phyloP scores from a whole-genome alignment of 805 yeast species.

The Saccharomycopsis fermentans region DNA sequence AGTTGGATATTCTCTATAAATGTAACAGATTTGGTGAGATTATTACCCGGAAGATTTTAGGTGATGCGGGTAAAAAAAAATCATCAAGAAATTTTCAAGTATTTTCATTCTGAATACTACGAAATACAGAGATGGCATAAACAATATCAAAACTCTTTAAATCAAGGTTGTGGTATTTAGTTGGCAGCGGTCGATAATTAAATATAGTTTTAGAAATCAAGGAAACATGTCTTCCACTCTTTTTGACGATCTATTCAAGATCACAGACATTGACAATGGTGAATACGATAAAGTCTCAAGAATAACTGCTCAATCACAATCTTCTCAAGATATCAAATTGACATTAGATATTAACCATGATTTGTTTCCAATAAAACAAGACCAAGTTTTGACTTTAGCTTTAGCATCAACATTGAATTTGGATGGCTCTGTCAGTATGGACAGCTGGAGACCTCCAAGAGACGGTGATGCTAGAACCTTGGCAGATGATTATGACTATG shows the following conservation, averaged over 20 bases:
- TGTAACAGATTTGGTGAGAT: background rate
- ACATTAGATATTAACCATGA: constrained; percentile 88
- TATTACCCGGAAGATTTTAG: background rate
- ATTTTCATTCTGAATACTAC: background rate
- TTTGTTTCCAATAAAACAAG: constrained; percentile 70
- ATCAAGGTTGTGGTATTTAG: background rate
- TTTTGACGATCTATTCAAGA: constrained; percentile 86
- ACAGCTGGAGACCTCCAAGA: constrained; percentile 41
- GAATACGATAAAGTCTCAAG: constrained; percentile 90
- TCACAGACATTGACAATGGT: constrained; percentile 75
- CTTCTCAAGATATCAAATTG: constrained; percentile 63
- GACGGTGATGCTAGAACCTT: constrained; percentile 64
- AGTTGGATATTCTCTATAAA: no score
- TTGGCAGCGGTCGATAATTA: background rate
- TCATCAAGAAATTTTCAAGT: background rate
- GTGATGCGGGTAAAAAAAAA: background rate
- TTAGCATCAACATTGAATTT: constrained; percentile 66
- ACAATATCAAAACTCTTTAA: background rate
- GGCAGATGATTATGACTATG: constrained; percentile 96
- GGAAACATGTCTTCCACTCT: constrained; percentile 54
- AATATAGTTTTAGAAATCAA: background rate
- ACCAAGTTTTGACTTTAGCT: constrained; percentile 76
- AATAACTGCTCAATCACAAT: constrained; percentile 64
- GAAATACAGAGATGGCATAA: background rate
- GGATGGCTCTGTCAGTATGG: constrained; percentile 34